Evolutionary conservation across 2,329 filamentous ascomycete genomes (phyloP).

Genomic region (Leptosphaerulina australis): DNA sequence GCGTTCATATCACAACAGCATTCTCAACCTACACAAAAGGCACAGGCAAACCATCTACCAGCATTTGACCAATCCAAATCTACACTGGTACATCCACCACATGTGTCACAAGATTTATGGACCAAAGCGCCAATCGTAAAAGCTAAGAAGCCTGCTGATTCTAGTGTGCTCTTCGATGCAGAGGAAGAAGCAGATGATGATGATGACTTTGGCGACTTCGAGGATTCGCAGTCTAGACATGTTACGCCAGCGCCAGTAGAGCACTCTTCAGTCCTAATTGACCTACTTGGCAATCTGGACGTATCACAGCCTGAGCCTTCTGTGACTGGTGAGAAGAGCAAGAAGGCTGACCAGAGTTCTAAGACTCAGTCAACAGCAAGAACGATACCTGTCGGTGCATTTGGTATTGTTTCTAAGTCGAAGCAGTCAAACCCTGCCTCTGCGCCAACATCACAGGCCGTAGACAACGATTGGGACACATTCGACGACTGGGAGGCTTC

Average conservation of each 20-base stretch:
- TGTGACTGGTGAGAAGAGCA: neutral
- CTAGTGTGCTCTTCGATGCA: slow-evolving; percentile 50
- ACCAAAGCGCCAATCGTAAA: slow-evolving; percentile 36
- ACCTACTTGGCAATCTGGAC: slow-evolving; percentile 36
- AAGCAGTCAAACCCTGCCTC: slow-evolving; percentile 12
- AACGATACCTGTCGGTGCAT: slow-evolving; percentile 17
- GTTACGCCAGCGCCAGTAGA: slow-evolving; percentile 2
- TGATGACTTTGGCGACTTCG: slow-evolving; percentile 49
- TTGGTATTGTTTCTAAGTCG: slow-evolving; percentile 21
- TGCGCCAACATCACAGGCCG: slow-evolving; percentile 10
- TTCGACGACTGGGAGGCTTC: slow-evolving; percentile 52
- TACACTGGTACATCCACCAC: neutral
- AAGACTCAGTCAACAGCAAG: slow-evolving; percentile 10
- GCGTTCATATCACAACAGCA: slow-evolving; percentile 20
- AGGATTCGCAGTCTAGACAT: slow-evolving; percentile 26
- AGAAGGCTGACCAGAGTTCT: neutral
- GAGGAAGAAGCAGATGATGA: slow-evolving; percentile 46
- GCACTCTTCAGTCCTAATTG: slow-evolving; percentile 29
- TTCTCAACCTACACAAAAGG: slow-evolving; percentile 19
- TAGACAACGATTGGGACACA: slow-evolving; percentile 54
- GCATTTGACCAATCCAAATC: slow-evolving; percentile 24
- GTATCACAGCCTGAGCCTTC: slow-evolving; percentile 28
- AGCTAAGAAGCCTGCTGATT: slow-evolving; percentile 43
- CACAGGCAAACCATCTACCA: slow-evolving; percentile 11
- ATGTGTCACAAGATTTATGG: slow-evolving; percentile 28